Percentiles rank a stretch among this genome's conserved stretches.
phyloP scores from a whole-genome alignment of 2,329 filamentous ascomycete genomes.

The Zasmidium cellare region DNA sequence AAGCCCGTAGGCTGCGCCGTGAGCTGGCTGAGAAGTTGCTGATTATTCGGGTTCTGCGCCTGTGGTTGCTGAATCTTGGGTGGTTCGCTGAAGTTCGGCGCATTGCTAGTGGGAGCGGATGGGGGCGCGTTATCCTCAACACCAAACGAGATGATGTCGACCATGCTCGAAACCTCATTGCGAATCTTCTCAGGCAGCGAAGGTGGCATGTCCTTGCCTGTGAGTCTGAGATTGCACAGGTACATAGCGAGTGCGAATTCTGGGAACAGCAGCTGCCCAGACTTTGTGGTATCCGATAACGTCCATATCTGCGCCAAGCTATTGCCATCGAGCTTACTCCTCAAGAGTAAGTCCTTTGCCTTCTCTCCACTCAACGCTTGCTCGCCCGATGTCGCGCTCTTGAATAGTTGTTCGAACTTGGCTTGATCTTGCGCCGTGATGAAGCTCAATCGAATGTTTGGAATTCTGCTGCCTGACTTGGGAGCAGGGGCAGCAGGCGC shows the following conservation, averaged over 20 bases:
- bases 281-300: conserved; percentile 91
- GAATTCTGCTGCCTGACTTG: conserved; percentile 75
- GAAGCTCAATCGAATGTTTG: conserved; percentile 91
- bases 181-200: conserved; percentile 79
- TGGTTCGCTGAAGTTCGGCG: conserved; percentile 67
- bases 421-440: conserved; percentile 93
- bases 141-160: conserved; percentile 97
- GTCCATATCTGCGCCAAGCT: conserved; percentile 94
- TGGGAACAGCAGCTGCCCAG: conserved; percentile 92
- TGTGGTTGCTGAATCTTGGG: conserved; percentile 52
- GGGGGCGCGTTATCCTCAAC: conserved; percentile 67
- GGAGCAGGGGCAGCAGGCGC: conserved; percentile 59
- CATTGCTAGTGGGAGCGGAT: conserved; percentile 61
- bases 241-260: conserved; percentile 99
- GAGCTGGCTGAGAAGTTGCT: conserved; percentile 58
- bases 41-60: conserved; percentile 68
- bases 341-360: conserved; percentile 81
- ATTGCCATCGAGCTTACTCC: conserved; percentile 84
- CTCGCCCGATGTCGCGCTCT: conserved; percentile 82
- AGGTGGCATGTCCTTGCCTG: conserved; percentile 76
- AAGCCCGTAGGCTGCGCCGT: conserved; percentile 58
- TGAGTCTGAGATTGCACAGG: conserved; percentile 89
- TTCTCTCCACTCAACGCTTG: conserved; percentile 89
- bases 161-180: conserved; percentile 99
- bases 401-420: conserved; percentile 97